A percentile compares a stretch with the other conserved stretches of the same genome.
phyloP scores from a whole-genome alignment of 176 grass and related monocot genomes.

The Oryza officinalis region DNA sequence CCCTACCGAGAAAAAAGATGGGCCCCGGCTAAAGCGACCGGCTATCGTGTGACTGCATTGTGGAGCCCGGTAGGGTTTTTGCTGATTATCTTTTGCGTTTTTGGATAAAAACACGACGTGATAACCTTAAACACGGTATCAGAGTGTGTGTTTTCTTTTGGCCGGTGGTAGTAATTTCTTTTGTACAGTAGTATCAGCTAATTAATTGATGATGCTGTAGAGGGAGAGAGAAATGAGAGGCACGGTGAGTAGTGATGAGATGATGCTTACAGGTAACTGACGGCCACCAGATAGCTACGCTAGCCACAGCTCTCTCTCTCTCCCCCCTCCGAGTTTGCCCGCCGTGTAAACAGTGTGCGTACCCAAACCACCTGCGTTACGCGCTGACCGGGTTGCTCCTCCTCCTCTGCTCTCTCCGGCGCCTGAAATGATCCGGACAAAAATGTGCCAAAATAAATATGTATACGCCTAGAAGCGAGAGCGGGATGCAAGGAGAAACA shows the following conservation, averaged over 20 bases:
- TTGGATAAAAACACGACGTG: background rate
- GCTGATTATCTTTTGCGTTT: background rate
- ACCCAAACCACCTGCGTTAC: background rate
- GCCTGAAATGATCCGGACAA: background rate
- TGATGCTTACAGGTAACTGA: slow-evolving; percentile 26
- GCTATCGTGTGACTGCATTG: background rate
- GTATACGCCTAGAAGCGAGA: background rate
- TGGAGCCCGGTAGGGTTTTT: background rate
- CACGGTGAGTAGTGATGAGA: background rate
- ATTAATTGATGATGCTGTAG: background rate
- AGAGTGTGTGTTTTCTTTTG: background rate
- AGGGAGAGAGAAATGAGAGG: background rate
- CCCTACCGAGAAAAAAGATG: slow-evolving; percentile 3
- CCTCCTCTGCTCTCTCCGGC: background rate
- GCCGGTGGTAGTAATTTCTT: background rate
- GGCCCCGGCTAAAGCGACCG: slow-evolving; percentile 29
- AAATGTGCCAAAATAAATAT: background rate
- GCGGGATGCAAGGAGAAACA: background rate
- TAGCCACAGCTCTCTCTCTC: background rate
- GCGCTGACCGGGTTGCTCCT: background rate
- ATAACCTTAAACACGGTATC: background rate
- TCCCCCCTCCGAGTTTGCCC: background rate
- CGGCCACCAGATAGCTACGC: background rate
- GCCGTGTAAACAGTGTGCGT: slow-evolving; percentile 23
- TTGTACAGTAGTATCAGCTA: background rate